Conservation (phyloP, 176 grass and related monocot species). For the Carex myosuroides region DNA sequence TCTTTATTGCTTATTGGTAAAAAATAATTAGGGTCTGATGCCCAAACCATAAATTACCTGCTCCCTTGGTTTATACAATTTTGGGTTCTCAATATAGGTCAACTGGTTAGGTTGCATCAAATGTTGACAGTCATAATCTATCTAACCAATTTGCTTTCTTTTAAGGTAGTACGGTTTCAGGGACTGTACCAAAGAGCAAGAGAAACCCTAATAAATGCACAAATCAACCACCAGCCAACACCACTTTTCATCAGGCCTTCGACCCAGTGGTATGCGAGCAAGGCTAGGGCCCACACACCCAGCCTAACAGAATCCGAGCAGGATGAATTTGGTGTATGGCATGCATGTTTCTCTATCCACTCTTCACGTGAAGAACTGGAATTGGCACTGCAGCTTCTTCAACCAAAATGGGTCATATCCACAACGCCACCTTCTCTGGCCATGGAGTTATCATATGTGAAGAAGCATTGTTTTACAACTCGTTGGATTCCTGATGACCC, state of each 20-base stretch:
- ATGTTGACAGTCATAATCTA: not conserved
- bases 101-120: not conserved
- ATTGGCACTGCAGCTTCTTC: slow-evolving; percentile 60
- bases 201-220: slow-evolving; percentile 39
- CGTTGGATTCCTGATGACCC: slow-evolving; percentile 55
- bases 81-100: not conserved
- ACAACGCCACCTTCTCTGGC: slow-evolving; percentile 73
- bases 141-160: slow-evolving; percentile 4
- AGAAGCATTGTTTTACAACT: slow-evolving; percentile 67
- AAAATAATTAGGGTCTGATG: not conserved
- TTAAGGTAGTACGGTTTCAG: slow-evolving; percentile 53
- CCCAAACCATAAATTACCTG: not conserved
- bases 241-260: slow-evolving; percentile 84
- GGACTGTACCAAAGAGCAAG: slow-evolving; percentile 51
- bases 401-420: slow-evolving; percentile 83
- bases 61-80: not conserved
- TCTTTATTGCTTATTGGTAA: not conserved
- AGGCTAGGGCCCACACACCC: slow-evolving; percentile 29
- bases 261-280: slow-evolving; percentile 71
- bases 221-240: slow-evolving; percentile 39
- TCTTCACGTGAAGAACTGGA: slow-evolving; percentile 79
- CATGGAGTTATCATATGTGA: slow-evolving; percentile 84
- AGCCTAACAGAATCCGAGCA: slow-evolving; percentile 52
- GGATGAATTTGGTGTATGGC: slow-evolving; percentile 75
- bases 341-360: slow-evolving; percentile 88